A percentile compares a stretch with the other conserved stretches of the same genome.
phyloP scores from a whole-genome alignment of 2,329 filamentous ascomycete genomes.

The Colletotrichum lupini region DNA sequence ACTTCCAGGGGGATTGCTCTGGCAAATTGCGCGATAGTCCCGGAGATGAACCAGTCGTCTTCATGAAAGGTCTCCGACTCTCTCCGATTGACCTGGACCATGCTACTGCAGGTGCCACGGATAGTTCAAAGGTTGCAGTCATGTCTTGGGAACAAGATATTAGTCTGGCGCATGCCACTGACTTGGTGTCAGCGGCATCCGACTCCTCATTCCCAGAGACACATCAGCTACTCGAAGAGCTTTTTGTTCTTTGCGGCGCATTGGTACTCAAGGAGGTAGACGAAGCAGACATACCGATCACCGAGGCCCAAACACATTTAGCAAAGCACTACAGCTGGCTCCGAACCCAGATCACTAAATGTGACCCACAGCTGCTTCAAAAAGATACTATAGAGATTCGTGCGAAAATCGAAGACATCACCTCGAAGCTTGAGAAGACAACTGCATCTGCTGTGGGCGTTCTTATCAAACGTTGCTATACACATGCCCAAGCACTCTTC shows the following conservation, averaged over 20 bases:
- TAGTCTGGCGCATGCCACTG: background rate
- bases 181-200: background rate
- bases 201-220: background rate
- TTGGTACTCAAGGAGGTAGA: background rate
- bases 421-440: background rate
- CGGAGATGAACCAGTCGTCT: background rate
- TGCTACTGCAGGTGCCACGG: background rate
- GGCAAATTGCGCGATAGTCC: rapidly evolving
- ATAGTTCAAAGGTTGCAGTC: background rate
- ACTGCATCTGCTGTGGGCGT: background rate
- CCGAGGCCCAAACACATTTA: background rate
- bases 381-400: background rate
- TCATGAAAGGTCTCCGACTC: conserved; percentile 4
- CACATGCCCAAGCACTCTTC: background rate
- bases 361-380: rapidly evolving
- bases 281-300: background rate
- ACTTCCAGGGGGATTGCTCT: background rate
- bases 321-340: conserved; percentile 6
- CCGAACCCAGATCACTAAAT: background rate
- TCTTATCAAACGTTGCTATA: conserved; percentile 22
- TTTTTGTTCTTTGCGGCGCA: conserved; percentile 7
- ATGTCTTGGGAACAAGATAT: background rate
- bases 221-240: background rate
- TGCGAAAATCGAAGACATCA: background rate
- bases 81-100: background rate